These are phyloP conservation scores for Chaetomium olivaceum DNA, from an alignment of 2,329 filamentous ascomycete species.

Conservation along the genomic window DNA sequence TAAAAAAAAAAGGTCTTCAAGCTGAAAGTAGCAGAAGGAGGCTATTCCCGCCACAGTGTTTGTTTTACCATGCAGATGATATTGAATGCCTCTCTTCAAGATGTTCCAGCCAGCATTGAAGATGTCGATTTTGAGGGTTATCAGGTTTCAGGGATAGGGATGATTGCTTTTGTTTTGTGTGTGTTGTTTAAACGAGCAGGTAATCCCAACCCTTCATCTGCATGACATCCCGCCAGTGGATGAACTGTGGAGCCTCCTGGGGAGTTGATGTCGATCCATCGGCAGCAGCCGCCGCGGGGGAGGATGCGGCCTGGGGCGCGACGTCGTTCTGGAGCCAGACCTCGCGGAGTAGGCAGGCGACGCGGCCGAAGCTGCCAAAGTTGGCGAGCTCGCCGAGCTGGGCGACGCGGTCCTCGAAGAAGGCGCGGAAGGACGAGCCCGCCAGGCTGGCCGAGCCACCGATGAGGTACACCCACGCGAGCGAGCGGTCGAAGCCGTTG, in stretches of 20 bases:
- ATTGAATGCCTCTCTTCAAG: conserved; percentile 23
- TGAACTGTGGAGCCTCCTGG: conserved; percentile 48
- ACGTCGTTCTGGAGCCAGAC: conserved; percentile 77
- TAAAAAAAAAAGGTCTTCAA: conserved; percentile 6
- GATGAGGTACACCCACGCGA: conserved; percentile 91
- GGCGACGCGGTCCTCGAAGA: conserved; percentile 74
- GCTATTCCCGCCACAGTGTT: conserved; percentile 30
- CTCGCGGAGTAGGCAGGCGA: conserved; percentile 75
- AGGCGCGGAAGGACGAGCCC: conserved; percentile 70
- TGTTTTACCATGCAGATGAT: conserved; percentile 30
- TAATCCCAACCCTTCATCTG: conserved; percentile 88
- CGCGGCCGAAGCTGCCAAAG: conserved; percentile 83
- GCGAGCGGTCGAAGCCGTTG: conserved; percentile 81
- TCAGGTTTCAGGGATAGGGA: not conserved
- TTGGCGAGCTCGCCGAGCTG: conserved; percentile 75
- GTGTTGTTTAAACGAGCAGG: conserved; percentile 69
- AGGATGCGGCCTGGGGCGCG: conserved; percentile 31
- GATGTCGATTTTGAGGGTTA: not conserved
- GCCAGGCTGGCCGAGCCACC: conserved; percentile 76
- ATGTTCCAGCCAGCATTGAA: conserved; percentile 23
- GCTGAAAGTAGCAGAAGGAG: conserved; percentile 18
- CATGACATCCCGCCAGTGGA: conserved; percentile 97
- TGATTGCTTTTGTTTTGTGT: not conserved
- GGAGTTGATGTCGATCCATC: conserved; percentile 27
- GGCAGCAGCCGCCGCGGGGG: conserved; percentile 40